Percentiles rank a stretch among this genome's conserved stretches.
These are phyloP conservation scores for Dalechampia spathulata DNA, from an alignment of 441 rosid genomes.

Conservation along the genomic window DNA sequence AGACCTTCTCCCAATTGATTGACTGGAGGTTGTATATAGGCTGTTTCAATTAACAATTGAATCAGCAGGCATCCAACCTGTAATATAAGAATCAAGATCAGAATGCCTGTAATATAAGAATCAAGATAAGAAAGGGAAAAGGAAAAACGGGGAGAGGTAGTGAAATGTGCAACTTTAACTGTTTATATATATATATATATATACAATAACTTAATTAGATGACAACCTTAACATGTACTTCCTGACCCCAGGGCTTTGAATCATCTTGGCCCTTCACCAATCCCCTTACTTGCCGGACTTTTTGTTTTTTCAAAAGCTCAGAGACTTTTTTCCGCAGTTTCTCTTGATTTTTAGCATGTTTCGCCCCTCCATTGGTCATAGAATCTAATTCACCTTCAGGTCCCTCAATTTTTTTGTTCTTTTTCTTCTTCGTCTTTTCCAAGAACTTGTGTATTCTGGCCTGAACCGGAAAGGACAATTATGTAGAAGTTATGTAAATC, in stretches of 20 bases:
- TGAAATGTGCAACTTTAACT: constrained; percentile 12
- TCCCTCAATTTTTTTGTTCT: constrained; percentile 20
- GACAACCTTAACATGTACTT: constrained; percentile 75
- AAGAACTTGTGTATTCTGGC: constrained; percentile 61
- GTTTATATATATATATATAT: no score
- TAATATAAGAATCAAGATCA: constrained; percentile 20
- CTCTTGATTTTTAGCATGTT: constrained; percentile 35
- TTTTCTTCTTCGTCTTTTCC: constrained; percentile 59
- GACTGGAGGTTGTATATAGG: constrained; percentile 80
- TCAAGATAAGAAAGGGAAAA: neutral
- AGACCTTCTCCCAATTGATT: constrained; percentile 67
- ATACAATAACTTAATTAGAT: no score
- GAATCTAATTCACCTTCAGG: constrained; percentile 30
- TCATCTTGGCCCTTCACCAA: constrained; percentile 52
- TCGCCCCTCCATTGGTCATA: constrained; percentile 22
- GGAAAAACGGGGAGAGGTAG: neutral
- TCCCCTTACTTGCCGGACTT: constrained; percentile 44
- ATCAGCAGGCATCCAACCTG: constrained; percentile 91
- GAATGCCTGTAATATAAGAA: constrained; percentile 6
- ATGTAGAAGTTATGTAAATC: neutral
- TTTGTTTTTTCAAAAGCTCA: constrained; percentile 56
- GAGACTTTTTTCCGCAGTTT: constrained; percentile 55
- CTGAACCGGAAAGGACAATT: constrained; percentile 31
- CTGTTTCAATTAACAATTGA: constrained; percentile 75
- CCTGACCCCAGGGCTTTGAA: constrained; percentile 86